Conservation (phyloP, 768 basidiomycete genomes). For the Hericium rajendrae region DNA sequence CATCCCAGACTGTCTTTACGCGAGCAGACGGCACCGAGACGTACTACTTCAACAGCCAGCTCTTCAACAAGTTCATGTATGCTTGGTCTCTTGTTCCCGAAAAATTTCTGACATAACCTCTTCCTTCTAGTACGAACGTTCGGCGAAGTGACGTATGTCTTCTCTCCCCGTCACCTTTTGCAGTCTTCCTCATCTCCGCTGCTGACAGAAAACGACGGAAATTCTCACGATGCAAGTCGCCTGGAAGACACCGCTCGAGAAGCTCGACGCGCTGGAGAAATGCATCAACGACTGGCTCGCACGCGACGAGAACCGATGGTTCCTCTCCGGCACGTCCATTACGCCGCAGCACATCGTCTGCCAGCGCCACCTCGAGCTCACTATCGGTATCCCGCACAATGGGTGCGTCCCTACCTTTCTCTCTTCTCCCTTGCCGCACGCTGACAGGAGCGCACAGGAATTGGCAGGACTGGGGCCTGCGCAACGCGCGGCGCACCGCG, state of each 20-base stretch:
- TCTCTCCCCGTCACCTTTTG: slow-evolving; percentile 6
- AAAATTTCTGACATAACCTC: not conserved
- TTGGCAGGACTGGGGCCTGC: slow-evolving; percentile 54
- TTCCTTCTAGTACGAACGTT: slow-evolving; percentile 46
- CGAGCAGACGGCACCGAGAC: slow-evolving; percentile 70
- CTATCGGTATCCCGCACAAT: slow-evolving; percentile 53
- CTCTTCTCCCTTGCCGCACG: not conserved
- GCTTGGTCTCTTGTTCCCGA: slow-evolving; percentile 14
- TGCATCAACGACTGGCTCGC: slow-evolving; percentile 65
- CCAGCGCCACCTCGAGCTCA: slow-evolving; percentile 58
- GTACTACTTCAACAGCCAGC: slow-evolving; percentile 74
- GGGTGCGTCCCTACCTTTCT: slow-evolving; percentile 23
- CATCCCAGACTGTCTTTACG: slow-evolving; percentile 54
- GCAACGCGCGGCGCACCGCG: slow-evolving; percentile 54
- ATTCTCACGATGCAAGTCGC: slow-evolving; percentile 59
- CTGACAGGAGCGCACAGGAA: slow-evolving; percentile 23
- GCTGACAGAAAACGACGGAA: slow-evolving; percentile 53
- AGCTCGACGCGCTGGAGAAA: slow-evolving; percentile 60
- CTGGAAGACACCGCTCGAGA: slow-evolving; percentile 66
- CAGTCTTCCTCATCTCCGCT: not conserved
- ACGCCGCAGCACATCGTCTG: slow-evolving; percentile 53
- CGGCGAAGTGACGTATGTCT: slow-evolving; percentile 55
- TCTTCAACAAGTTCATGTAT: slow-evolving; percentile 68
- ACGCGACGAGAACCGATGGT: slow-evolving; percentile 77
- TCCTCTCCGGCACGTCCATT: slow-evolving; percentile 55